Evolutionary conservation across 208 protist genomes (phyloP), one percentile per base, ranked within the genome.

Genomic region (Herpetomonas tarakana): DNA sequence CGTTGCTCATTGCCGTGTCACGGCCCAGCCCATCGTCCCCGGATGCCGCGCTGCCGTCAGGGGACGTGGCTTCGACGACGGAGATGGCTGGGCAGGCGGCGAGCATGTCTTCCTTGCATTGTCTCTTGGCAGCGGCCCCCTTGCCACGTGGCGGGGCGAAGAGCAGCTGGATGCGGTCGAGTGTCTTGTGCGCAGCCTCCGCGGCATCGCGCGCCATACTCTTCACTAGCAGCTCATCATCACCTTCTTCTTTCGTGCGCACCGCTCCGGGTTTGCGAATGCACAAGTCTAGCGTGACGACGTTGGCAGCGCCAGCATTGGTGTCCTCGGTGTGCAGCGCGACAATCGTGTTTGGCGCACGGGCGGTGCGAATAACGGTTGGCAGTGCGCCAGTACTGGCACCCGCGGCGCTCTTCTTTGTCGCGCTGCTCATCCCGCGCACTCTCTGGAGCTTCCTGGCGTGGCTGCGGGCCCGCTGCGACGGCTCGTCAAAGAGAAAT

Each of bases 151-250:
- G 55, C 3, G 73, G 76, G 3, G 71, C 62, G 31, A 90, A 81
- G 26, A 96, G 78, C 60, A 96, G 68, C 9, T 78, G 81, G 38
- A 96, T 82, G 29, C 89, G 89, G 25, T 88, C 82, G 28, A 96
- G 62, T 39, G 84, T 88, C 62, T 83, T 84, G 0, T 51, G 41
- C 0, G 86, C 89, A 7, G 56, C 25, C 57, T 87, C 83, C 18
- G 66, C 62, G 19, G 69, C 72, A n/a, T 82, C 75, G n/a, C 89
- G 79, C 18, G 68, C 74, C 84, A 96, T 87, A 30, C 76, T 87
- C 61, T 96, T 96, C 29, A 0, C 26, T 16, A n/a, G 25, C 3
- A 28, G 38, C 25, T 26, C 57, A 51, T 35, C 21, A 16, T 53
- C 58, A 11, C 1, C 30, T 16, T 29, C 1, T 25, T 30, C 62